These are phyloP conservation scores for Trichophyton benhamiae DNA, from an alignment of 2,329 filamentous ascomycete species.

Conservation along the genomic window DNA sequence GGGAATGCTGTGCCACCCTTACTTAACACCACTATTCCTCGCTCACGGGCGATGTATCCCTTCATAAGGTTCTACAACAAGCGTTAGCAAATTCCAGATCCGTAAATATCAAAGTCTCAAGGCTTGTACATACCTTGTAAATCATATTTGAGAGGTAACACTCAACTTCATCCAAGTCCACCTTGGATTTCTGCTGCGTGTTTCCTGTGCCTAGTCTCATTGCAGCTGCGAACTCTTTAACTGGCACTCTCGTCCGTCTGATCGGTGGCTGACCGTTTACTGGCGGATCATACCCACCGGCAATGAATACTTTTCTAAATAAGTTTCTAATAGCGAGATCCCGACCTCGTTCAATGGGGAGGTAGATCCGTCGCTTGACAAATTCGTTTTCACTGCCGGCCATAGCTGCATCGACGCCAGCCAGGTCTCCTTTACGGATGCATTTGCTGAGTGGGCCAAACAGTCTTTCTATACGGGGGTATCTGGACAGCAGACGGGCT, in stretches of 20 bases:
- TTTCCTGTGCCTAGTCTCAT: constrained; percentile 57
- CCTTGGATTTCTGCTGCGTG: constrained; percentile 39
- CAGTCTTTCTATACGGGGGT: constrained; percentile 61
- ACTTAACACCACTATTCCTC: constrained; percentile 80
- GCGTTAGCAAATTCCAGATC: background rate
- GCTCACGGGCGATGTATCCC: constrained; percentile 88
- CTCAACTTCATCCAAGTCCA: constrained; percentile 88
- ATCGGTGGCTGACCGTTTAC: constrained; percentile 55
- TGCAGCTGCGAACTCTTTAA: constrained; percentile 74
- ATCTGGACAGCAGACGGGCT: constrained; percentile 55
- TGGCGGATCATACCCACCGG: constrained; percentile 65
- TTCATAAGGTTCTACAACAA: constrained; percentile 75
- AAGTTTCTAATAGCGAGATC: constrained; percentile 88
- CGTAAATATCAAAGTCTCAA: constrained; percentile 30
- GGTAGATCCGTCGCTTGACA: constrained; percentile 82
- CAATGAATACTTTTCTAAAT: constrained; percentile 78
- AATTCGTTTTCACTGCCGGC: constrained; percentile 79
- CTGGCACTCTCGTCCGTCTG: constrained; percentile 60
- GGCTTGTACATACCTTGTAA: constrained; percentile 55
- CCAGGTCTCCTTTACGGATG: constrained; percentile 71
- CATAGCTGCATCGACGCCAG: constrained; percentile 71
- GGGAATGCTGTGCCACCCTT: constrained; percentile 81
- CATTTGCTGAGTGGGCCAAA: constrained; percentile 67
- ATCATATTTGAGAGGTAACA: constrained; percentile 93
- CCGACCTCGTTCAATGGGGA: constrained; percentile 81